Evolutionary conservation across 2,329 filamentous ascomycete genomes (phyloP), one percentile per base, ranked within the genome.

Genomic region (Cladophialophora yegresii): DNA sequence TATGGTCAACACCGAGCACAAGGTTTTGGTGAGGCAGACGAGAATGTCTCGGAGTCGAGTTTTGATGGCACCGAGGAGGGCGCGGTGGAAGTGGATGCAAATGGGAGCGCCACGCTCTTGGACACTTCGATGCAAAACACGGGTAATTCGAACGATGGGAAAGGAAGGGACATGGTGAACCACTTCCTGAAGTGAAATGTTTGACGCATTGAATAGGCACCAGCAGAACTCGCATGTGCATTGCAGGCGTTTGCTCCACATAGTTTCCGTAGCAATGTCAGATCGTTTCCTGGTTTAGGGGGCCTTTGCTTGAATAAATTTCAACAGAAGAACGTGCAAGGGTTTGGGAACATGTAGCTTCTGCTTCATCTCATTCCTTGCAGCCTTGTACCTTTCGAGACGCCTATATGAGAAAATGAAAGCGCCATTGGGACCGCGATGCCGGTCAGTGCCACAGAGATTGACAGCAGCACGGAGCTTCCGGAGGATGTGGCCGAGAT

Each of bases 381-480:
- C 0, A 89, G 70, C 0, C 79, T 75, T 0, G 81, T 82, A 0
- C 85, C 83, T 16, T 78, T 73, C 1, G 82, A 75, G 2, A 89
- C 73, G 0, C 76, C 73, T 12, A 76, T 77, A 0, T 91, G 79
- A 1, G 83, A 71, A 68, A 89, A 92, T 0, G 88, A 90, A 0
- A 92, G 74, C 0, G 76, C 86, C 33, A 92, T 87, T 0, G 89
- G 89, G 0, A 83, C 66, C 0, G 77, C 69, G 23, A 93, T 85
- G 0, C 89, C 89, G 0, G 87, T 90, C 0, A 84, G 50, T 0
- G 90, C 90, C 0, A 92, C 87, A 0, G 78, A 76, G 1, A 80
- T 74, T 0, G 88, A 91, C 3, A 91, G 78, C 0, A 78, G 69
- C 0, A 89, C 68, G 69, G 90, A 90, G 4, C 84, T 82, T 63